These are phyloP conservation scores for Copromyces sp. DNA, from an alignment of 495 filamentous ascomycete genomes.

Conservation along the genomic window DNA sequence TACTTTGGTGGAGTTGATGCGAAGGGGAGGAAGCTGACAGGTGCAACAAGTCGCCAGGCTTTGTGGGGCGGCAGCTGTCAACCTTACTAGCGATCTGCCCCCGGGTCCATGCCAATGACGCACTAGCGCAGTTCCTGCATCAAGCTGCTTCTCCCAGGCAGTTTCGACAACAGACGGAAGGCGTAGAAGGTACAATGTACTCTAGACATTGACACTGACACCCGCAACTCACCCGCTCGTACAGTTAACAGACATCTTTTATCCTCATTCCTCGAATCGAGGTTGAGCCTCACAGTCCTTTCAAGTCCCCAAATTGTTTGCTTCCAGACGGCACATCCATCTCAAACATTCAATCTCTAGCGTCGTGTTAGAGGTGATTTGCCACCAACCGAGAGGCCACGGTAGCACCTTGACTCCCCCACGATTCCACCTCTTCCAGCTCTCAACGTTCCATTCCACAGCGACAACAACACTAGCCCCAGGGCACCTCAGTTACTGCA, in stretches of 20 bases:
- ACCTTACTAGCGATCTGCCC: neutral
- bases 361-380: neutral
- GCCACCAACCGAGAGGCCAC: slow-evolving; percentile 6
- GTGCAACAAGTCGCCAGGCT: neutral
- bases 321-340: neutral
- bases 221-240: neutral
- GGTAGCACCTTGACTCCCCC: neutral
- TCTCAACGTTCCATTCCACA: neutral
- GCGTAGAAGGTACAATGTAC: neutral
- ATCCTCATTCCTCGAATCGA: neutral
- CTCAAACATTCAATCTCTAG: neutral
- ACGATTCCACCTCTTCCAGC: neutral
- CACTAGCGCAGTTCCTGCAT: neutral
- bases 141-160: too few relatives aligned
- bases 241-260: neutral
- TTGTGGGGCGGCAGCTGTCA: neutral
- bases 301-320: neutral
- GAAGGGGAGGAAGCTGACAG: neutral
- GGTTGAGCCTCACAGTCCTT: neutral
- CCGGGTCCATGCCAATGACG: neutral
- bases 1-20: neutral
- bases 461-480: neutral
- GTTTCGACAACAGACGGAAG: neutral
- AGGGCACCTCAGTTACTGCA: too few relatives aligned
- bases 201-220: neutral